These are phyloP conservation scores for Globisporangium irregulare DNA, from an alignment of 352 stramenopile genomes.

Conservation along the genomic window DNA sequence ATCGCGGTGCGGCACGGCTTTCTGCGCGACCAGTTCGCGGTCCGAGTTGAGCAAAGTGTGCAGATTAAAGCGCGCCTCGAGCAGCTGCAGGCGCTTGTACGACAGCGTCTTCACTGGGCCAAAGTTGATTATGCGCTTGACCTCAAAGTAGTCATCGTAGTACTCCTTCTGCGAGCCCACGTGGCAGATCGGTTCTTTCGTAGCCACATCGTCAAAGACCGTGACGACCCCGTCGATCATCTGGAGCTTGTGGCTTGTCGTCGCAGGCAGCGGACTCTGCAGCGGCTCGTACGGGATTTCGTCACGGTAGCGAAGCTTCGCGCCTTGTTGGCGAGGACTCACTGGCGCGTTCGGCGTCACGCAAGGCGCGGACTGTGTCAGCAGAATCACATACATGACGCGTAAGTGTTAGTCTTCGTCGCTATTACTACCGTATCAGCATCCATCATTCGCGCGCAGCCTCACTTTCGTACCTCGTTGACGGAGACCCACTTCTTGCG, in stretches of 20 bases:
- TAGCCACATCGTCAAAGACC: slow-evolving; percentile 35
- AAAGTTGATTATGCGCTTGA: slow-evolving; percentile 86
- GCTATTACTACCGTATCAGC: neutral
- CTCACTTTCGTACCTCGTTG: slow-evolving; percentile 27
- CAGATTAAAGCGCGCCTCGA: slow-evolving; percentile 94
- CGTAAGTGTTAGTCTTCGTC: neutral
- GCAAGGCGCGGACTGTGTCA: slow-evolving; percentile 10
- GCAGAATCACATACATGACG: neutral
- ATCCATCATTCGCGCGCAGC: neutral
- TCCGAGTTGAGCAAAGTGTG: slow-evolving; percentile 96
- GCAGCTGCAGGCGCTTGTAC: slow-evolving; percentile 86
- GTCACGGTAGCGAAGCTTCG: slow-evolving; percentile 59
- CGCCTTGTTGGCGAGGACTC: slow-evolving; percentile 35
- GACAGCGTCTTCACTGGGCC: slow-evolving; percentile 85
- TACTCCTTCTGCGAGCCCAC: slow-evolving; percentile 56
- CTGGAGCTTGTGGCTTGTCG: slow-evolving; percentile 43
- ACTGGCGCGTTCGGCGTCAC: slow-evolving; percentile 22
- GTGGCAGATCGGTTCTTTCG: slow-evolving; percentile 30
- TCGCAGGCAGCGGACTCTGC: slow-evolving; percentile 30
- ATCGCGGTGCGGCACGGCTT: slow-evolving; percentile 96
- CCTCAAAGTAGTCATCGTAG: slow-evolving; percentile 73
- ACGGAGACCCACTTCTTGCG: slow-evolving; percentile 69
- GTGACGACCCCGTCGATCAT: slow-evolving; percentile 64
- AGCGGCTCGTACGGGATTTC: slow-evolving; percentile 76
- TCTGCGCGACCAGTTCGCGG: slow-evolving; percentile 93